Percentiles rank a stretch among this genome's conserved stretches.
Conservation (phyloP, 169 alveolate species). For the Blepharisma undulans region DNA sequence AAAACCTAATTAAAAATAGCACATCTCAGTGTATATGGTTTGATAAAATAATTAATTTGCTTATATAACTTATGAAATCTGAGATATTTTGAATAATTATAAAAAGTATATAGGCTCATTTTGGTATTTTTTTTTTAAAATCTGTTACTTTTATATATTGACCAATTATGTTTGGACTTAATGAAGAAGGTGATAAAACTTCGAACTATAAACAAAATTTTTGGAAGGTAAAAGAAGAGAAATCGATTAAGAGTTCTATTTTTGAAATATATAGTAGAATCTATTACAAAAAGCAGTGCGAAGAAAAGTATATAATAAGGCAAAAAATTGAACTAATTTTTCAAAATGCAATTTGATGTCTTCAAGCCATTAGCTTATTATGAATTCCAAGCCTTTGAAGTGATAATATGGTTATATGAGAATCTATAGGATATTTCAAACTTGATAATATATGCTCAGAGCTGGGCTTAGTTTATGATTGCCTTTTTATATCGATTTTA, state of each 20-base stretch:
- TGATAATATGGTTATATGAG: not conserved
- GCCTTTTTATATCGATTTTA: not conserved
- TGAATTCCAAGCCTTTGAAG: not conserved
- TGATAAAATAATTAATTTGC: too few relatives aligned
- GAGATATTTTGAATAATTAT: too few relatives aligned
- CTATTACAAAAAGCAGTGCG: not conserved
- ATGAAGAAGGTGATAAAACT: not conserved
- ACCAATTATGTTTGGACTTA: not conserved
- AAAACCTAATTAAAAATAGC: too few relatives aligned
- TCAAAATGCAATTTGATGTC: not conserved
- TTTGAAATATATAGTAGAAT: not conserved
- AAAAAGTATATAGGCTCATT: not conserved
- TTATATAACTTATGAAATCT: too few relatives aligned
- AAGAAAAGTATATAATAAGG: not conserved
- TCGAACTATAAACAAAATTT: not conserved
- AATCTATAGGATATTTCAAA: not conserved
- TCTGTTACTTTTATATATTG: not conserved
- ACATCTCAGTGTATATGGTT: too few relatives aligned
- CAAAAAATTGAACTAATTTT: not conserved
- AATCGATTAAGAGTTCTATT: not conserved
- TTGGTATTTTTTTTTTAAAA: not conserved
- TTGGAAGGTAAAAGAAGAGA: not conserved
- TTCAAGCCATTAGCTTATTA: not conserved
- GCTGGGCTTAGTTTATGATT: not conserved
- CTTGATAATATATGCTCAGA: not conserved